Base-by-base conservation (phyloP, 169 alveolate species). In the Plasmodium gonderi region DNA sequence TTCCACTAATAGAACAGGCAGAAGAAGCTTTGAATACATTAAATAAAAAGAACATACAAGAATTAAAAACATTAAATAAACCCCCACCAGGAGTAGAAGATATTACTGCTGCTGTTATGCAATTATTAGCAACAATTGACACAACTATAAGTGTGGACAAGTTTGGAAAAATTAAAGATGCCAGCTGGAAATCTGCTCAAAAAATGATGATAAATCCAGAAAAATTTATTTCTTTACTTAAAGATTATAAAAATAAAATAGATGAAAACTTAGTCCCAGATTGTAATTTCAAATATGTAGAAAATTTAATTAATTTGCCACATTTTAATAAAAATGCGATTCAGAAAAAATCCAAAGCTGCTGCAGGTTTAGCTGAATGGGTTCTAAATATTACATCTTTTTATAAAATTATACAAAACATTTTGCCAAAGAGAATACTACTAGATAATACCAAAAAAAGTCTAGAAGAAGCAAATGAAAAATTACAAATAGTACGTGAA, bases 41-140 rank as follows among this genome's bases (percentile, higher is more conserved):
- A 64, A 96, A 97, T 92, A 97, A 98, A 97, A 98, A 98, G 91
- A 99, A 98, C 94, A 98, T 98, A 96, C 97, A 97, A 92, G 98
- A 96, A 85, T 97, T 98, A 90, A 97, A 98, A 93, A 97, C 98
- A 68, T 96, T 97, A 80, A 97, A 98, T 40, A 96, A 97, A 81
- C 99, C 99, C 1, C 99, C 99, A 14, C 97, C 98, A n/a, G 99
- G 98, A 47, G 99, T 98, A 51, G 98, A 97, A 85, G 97, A 96
- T 91, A 98, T 98, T 60, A 96, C 97, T 85, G 97, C 96, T 20
- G 99, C 99, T 38, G 98, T 98, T 92, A 96, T 98, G 95, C 97
- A 97, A 75, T 95, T 98, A 91, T 97, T 98, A 82, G 99, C 99
- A 23, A 95, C 97, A 7, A 95, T 97, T 38, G 99, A 97, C 68